phyloP scores from a whole-genome alignment of 2,329 filamentous ascomycete species.

The Coniochaeta ligniaria region DNA sequence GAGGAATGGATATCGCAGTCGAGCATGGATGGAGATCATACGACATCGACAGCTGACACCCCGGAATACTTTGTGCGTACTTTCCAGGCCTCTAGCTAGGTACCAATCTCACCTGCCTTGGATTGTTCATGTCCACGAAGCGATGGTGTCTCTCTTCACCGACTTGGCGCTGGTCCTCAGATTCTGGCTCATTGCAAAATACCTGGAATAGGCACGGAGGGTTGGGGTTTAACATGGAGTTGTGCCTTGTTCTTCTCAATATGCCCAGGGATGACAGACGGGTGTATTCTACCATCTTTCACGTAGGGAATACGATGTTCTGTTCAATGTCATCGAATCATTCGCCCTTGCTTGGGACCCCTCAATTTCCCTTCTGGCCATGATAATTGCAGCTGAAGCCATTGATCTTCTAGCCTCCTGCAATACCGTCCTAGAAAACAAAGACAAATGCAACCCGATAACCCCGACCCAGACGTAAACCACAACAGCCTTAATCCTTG shows the following conservation, averaged over 20 bases:
- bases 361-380: constrained; percentile 36
- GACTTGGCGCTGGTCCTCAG: not conserved
- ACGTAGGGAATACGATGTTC: too few relatives aligned
- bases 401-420: constrained; percentile 34
- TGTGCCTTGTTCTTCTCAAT: too few relatives aligned
- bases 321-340: not conserved
- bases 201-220: too few relatives aligned
- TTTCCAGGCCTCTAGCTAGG: too few relatives aligned
- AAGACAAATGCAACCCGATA: constrained; percentile 55
- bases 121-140: not conserved
- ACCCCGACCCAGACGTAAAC: constrained; percentile 54
- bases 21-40: not conserved
- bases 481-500: constrained; percentile 76
- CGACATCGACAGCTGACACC: constrained; percentile 1
- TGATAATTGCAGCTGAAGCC: constrained; percentile 40
- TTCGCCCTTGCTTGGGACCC: constrained; percentile 16
- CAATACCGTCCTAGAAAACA: constrained; percentile 29
- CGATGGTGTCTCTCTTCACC: not conserved
- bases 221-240: too few relatives aligned
- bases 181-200: too few relatives aligned
- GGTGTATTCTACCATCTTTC: too few relatives aligned
- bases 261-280: too few relatives aligned
- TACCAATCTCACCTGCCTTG: not conserved
- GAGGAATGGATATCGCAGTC: not conserved
- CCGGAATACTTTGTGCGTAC: not conserved